Percentiles rank a stretch among this genome's conserved stretches.
Evolutionary conservation across 2,329 filamentous ascomycete species (phyloP).

Genomic region (Biscogniauxia mediterranea): DNA sequence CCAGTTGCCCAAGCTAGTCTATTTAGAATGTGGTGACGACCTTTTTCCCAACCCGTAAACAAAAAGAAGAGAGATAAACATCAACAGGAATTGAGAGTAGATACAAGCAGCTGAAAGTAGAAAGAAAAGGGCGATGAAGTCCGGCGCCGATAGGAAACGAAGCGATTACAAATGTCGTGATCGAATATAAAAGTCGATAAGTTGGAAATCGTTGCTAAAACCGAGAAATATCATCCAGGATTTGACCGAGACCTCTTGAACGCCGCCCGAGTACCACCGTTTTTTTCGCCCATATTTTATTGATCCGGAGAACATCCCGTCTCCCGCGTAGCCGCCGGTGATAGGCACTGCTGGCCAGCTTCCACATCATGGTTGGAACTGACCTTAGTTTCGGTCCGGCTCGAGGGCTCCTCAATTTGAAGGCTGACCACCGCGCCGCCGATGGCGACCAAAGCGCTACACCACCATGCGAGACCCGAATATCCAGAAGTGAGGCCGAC

Average conservation of each 20-base stretch:
- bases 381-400: constrained; percentile 40
- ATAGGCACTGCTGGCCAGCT: constrained; percentile 11
- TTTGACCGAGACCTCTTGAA: neutral
- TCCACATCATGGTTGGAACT: constrained; percentile 38
- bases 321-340: constrained; percentile 6
- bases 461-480: constrained; percentile 93
- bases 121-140: constrained; percentile 4
- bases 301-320: constrained; percentile 4
- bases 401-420: constrained; percentile 66
- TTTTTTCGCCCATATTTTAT: constrained; percentile 6
- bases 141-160: constrained; percentile 17
- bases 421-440: constrained; percentile 73
- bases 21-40: constrained; percentile 15
- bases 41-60: constrained; percentile 12
- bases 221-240: constrained; percentile 12
- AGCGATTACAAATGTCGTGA: constrained; percentile 23
- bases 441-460: constrained; percentile 72
- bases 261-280: constrained; percentile 4
- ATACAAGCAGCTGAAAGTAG: neutral
- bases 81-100: constrained; percentile 4
- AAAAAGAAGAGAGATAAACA: constrained; percentile 8
- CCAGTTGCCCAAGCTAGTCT: constrained; percentile 26
- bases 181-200: constrained; percentile 11
- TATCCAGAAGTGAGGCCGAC: constrained; percentile 76
- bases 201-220: constrained; percentile 6